These are phyloP conservation scores for Onygenales sp. DNA, from an alignment of 2,329 filamentous ascomycete genomes.

Conservation along the genomic window DNA sequence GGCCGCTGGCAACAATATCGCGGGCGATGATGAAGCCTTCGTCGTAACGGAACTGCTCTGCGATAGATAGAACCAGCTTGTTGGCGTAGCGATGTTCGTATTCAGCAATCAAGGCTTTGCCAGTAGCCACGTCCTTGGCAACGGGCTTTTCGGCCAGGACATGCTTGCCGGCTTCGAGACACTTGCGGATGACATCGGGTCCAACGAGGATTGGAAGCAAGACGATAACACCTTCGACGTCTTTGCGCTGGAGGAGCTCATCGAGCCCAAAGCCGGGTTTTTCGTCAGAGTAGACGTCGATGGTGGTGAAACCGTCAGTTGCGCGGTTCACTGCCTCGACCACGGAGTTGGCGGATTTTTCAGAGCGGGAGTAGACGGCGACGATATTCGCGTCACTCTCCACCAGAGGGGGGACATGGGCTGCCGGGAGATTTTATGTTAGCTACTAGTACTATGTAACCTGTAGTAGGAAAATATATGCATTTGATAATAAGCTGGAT, in stretches of 20 bases:
- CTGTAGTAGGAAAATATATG: background rate
- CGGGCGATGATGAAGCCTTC: slow-evolving; percentile 38
- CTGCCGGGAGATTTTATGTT: slow-evolving; percentile 17
- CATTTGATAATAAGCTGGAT: slow-evolving; percentile 25
- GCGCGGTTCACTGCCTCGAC: slow-evolving; percentile 14
- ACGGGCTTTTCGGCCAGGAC: slow-evolving; percentile 51
- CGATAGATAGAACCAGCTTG: slow-evolving; percentile 39
- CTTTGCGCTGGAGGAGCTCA: slow-evolving; percentile 38
- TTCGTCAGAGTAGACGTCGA: slow-evolving; percentile 48
- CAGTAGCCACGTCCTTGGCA: slow-evolving; percentile 44
- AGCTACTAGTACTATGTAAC: background rate
- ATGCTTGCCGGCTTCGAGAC: slow-evolving; percentile 44
- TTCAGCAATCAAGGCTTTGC: slow-evolving; percentile 42
- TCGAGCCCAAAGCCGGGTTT: slow-evolving; percentile 34
- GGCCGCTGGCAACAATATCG: slow-evolving; percentile 29
- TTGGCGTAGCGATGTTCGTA: slow-evolving; percentile 36
- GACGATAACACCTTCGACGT: slow-evolving; percentile 44
- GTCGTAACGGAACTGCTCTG: slow-evolving; percentile 50
- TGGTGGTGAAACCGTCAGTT: slow-evolving; percentile 19
- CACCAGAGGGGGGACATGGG: slow-evolving; percentile 38
- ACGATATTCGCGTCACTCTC: slow-evolving; percentile 40
- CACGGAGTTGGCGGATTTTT: slow-evolving; percentile 42
- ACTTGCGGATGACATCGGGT: slow-evolving; percentile 41
- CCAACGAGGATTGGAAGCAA: slow-evolving; percentile 45
- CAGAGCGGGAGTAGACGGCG: slow-evolving; percentile 51